Evolutionary conservation across 2,329 filamentous ascomycete species (phyloP), one percentile per base, ranked within the genome.

Genomic region (Cercospora sp.): DNA sequence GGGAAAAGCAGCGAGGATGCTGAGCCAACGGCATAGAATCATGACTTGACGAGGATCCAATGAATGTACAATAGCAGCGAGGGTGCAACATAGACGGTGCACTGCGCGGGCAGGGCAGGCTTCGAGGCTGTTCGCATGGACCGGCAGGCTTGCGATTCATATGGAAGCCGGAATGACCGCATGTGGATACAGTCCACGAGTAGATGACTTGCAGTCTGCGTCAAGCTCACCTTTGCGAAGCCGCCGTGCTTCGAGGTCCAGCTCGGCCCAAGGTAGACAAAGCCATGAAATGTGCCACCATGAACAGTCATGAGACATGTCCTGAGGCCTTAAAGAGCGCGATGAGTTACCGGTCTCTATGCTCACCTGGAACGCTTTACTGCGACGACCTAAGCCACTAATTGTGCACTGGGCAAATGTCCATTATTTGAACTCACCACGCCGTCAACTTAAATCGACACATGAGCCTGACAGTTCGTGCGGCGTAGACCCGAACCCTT

Each of bases 1-100:
- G 94, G 93, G 70, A 98, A 97, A 86, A 88, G 89, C 73, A 91
- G 94, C 78, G 88, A 88, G 89, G 71, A 72, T 61, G 64, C 64
- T 16, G 71, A 73, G 61, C 69, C 69, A 61, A 63, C 63, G 66
- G 58, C 66, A 58, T 65, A 66, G 61, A 63, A 28, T 30, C 30
- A 64, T 40, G 51, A 64, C 26, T 32, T 64, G 49, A 64, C 32
- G 62, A 64, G 30, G 49, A 40, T n/a, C 16, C 32, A 58, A 28
- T 28, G 49, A 13, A 57, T 64, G 62, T 64, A 64, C 34, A 21
- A 57, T 64, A 64, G 51, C 62, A 49, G 60, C 26, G 53, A 34
- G 12, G 12, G 28, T 37, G 61, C 43, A 21, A 32, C 32, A 13
- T 6, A 40, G 26, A 60, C 10, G 40, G 10, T 34, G 66, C 62